Evolutionary conservation across 495 filamentous ascomycete genomes (phyloP).

Genomic region (Pseudoneurospora amorphoporcata): DNA sequence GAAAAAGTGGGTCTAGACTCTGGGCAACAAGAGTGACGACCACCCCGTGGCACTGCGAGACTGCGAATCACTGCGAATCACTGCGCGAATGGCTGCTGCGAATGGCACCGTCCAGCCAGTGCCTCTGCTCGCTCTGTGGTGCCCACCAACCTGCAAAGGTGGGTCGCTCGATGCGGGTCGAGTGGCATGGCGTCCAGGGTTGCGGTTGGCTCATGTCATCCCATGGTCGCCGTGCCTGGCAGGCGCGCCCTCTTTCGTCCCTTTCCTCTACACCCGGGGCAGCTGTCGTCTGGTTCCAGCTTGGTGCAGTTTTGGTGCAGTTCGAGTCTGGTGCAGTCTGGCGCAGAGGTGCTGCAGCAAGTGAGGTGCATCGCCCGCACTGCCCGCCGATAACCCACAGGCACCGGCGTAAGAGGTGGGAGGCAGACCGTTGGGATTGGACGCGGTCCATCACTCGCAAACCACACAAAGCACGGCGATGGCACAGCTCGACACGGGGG

Average conservation of each 20-base stretch:
- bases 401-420: not conserved
- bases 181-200: not conserved
- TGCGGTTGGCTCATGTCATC: not conserved
- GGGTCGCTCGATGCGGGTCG: not conserved
- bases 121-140: not conserved
- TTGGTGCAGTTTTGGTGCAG: not conserved
- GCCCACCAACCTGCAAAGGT: not conserved
- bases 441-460: not conserved
- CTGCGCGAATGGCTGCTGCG: not conserved
- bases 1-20: not conserved
- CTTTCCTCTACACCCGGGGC: not conserved
- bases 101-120: not conserved
- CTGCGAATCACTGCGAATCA: not conserved
- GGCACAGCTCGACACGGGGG: not conserved
- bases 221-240: not conserved
- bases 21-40: not conserved
- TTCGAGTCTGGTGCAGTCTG: not conserved
- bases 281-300: not conserved
- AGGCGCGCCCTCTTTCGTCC: not conserved
- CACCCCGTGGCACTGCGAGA: not conserved
- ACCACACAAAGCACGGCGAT: not conserved
- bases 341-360: not conserved
- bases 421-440: not conserved
- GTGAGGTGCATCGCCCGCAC: not conserved
- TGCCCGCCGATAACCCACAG: not conserved